Base-by-base conservation (phyloP, 192 early-diverging fungal species). In the Podila epigama region DNA sequence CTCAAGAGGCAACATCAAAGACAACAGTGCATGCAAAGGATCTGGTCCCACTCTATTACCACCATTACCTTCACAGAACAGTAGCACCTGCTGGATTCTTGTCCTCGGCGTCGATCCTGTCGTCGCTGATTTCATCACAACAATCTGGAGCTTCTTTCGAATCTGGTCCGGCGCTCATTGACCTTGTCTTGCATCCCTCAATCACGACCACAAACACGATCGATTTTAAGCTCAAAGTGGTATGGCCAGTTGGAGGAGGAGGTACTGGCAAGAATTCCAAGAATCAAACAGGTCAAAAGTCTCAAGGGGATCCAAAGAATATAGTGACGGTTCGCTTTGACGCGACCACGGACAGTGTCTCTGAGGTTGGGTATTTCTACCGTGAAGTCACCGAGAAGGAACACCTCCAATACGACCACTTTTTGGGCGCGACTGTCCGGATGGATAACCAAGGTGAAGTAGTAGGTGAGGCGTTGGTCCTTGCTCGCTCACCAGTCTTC, bases 281-380 rank as follows among this genome's bases (percentile, higher is more conserved):
- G 53, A 28, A 56, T 1, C 18, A 28, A 27, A n/a, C n/a, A n/a
- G n/a, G n/a, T n/a, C n/a, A n/a, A n/a, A n/a, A n/a, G n/a, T n/a
- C n/a, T n/a, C n/a, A n/a, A n/a, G 40, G 32, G 7, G 31, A 55
- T 20, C 22, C 22, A 7, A 31, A 67, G 32, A 61, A 57, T 53
- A 67, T 27, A 2, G 55, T 64, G 36, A 41, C 37, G 8, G 31
- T 77, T n/a, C 4, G 28, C 20, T 68, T 77, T 34, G 53, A 77
- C 56, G 63, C 68, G 37, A 35, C 55, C 13, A 68, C 60, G 4
- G 73, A 77, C 37, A 63, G 51, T 20, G 73, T 68, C n/a, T 56
- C 68, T 3, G 73, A 77, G 33, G 66, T 77, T 32, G 73, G 73
- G 1, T 77, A 66, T 65, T 77, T 77, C 32, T 77, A 68, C n/a